Evolutionary conservation across 441 rosid species (phyloP).

Genomic region (Eutrema salsugineum): DNA sequence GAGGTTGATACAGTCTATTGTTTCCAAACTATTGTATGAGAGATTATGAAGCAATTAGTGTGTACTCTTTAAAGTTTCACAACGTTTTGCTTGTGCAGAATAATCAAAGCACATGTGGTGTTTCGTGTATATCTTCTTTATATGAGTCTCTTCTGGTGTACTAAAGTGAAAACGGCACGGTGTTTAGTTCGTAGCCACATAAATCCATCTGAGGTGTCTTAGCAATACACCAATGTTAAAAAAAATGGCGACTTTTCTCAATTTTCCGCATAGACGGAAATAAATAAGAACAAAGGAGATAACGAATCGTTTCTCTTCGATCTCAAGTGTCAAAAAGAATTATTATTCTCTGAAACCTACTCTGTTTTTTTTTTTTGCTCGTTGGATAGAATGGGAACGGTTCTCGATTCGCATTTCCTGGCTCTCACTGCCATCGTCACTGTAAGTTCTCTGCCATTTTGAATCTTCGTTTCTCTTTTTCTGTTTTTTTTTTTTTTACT

Average conservation of each 20-base stretch:
- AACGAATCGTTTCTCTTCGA: conserved; percentile 23
- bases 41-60: background rate
- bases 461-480: background rate
- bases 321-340: background rate
- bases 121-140: background rate
- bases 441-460: conserved; percentile 9
- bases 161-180: conserved; percentile 17
- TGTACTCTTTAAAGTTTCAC: conserved; percentile 4
- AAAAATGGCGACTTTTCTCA: conserved; percentile 1
- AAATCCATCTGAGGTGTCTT: background rate
- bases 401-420: conserved; percentile 74
- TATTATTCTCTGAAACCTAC: background rate
- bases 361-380: background rate
- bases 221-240: conserved; percentile 8
- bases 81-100: background rate
- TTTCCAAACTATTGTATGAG: conserved; percentile 51
- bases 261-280: background rate
- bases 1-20: conserved; percentile 77
- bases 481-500: too few relatives aligned
- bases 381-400: conserved; percentile 53
- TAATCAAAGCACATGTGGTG: background rate
- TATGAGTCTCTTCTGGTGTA: background rate
- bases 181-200: conserved; percentile 24
- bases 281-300: conserved; percentile 5
- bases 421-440: conserved; percentile 73